Conservation (phyloP, 2,329 filamentous ascomycete genomes). For the Penicillium glabrum region DNA sequence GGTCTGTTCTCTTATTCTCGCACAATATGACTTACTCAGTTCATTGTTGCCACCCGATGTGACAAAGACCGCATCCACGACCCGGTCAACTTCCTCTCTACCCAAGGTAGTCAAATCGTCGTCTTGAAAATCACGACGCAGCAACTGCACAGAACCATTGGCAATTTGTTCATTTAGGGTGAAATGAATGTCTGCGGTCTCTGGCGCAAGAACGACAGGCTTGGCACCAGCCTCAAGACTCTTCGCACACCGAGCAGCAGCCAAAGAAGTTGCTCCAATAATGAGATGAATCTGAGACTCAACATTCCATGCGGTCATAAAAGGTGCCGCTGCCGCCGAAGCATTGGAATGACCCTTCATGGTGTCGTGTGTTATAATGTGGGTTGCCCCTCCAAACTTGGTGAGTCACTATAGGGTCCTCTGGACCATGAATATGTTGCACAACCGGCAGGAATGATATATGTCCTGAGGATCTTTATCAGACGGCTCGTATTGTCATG, state of each 20-base stretch:
- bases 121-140: constrained; percentile 61
- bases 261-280: constrained; percentile 81
- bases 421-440: not conserved
- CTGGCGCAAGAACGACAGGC: constrained; percentile 75
- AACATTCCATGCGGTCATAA: constrained; percentile 43
- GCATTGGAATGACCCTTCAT: constrained; percentile 33
- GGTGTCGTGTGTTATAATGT: constrained; percentile 11
- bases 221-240: constrained; percentile 79
- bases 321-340: constrained; percentile 23
- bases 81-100: constrained; percentile 70
- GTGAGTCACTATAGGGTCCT: not conserved
- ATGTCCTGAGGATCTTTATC: not conserved
- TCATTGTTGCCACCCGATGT: constrained; percentile 58
- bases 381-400: not conserved
- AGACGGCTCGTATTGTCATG: constrained; percentile 1
- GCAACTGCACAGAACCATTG: constrained; percentile 43
- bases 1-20: not conserved
- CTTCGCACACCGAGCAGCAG: constrained; percentile 77
- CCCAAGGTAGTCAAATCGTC: constrained; percentile 73
- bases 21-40: constrained; percentile 44
- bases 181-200: constrained; percentile 60
- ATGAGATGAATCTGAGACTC: constrained; percentile 69
- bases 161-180: constrained; percentile 50
- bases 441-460: not conserved
- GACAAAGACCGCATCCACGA: constrained; percentile 92